These are phyloP conservation scores for Pyrus hybrid DNA, from an alignment of 331 rosid species.

Conservation along the genomic window DNA sequence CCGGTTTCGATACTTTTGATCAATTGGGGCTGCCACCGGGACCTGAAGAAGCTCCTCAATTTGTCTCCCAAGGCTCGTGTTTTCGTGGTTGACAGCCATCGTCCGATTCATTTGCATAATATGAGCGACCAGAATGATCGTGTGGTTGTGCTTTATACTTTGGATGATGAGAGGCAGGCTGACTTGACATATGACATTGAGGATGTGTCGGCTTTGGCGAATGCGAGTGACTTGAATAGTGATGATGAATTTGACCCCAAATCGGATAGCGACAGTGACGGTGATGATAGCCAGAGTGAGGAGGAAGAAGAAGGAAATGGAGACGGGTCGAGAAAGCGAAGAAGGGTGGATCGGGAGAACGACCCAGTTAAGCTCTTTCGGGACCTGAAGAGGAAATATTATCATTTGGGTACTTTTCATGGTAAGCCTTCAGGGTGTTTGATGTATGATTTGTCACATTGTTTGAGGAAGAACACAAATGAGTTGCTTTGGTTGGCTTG, in stretches of 20 bases:
- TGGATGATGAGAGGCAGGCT: conserved; percentile 71
- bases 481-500: conserved; percentile 89
- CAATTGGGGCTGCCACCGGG: conserved; percentile 86
- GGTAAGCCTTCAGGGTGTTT: conserved; percentile 93
- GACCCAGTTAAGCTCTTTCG: conserved; percentile 52
- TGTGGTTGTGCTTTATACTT: conserved; percentile 68
- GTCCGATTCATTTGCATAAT: conserved; percentile 81
- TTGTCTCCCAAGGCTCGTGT: conserved; percentile 42
- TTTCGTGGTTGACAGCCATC: conserved; percentile 82
- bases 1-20: conserved; percentile 53
- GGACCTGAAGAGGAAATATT: conserved; percentile 62
- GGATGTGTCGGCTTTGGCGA: conserved; percentile 58
- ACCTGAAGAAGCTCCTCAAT: conserved; percentile 35
- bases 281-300: conserved; percentile 39
- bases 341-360: conserved; percentile 36
- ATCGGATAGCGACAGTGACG: conserved; percentile 34
- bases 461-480: conserved; percentile 68
- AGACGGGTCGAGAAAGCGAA: conserved; percentile 43
- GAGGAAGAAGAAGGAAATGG: conserved; percentile 25
- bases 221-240: conserved; percentile 42
- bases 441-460: conserved; percentile 82
- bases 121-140: conserved; percentile 55
- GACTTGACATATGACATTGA: conserved; percentile 76
- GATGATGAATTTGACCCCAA: conserved; percentile 43
- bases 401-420: conserved; percentile 77